Evolutionary conservation across 495 filamentous ascomycete species (phyloP).

Genomic region (Penicillium robsamsonii): DNA sequence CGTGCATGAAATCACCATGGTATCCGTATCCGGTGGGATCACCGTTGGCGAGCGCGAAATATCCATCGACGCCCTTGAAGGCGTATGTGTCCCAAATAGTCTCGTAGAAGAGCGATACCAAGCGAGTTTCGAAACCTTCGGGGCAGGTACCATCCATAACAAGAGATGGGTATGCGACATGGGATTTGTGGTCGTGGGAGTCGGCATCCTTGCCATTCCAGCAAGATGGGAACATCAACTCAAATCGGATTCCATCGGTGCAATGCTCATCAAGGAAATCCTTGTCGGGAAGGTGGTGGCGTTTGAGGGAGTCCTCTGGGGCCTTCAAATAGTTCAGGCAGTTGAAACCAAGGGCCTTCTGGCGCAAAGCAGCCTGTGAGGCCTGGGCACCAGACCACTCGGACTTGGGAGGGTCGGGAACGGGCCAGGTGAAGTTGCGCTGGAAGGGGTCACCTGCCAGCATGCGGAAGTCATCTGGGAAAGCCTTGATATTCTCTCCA

Average conservation of each 20-base stretch:
- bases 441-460: constrained; percentile 68
- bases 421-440: constrained; percentile 69
- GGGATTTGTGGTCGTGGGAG: constrained; percentile 60
- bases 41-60: constrained; percentile 80
- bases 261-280: constrained; percentile 73
- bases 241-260: constrained; percentile 70
- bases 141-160: constrained; percentile 80
- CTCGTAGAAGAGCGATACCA: constrained; percentile 80
- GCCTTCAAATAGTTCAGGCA: constrained; percentile 69
- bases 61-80: constrained; percentile 63
- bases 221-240: constrained; percentile 89
- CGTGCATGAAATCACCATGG: constrained; percentile 83
- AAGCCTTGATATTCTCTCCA: constrained; percentile 64
- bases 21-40: constrained; percentile 80
- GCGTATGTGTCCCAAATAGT: constrained; percentile 78
- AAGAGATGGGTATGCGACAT: constrained; percentile 73
- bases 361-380: constrained; percentile 64
- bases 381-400: constrained; percentile 59
- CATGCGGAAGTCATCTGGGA: constrained; percentile 81
- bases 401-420: constrained; percentile 72
- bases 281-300: constrained; percentile 80
- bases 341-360: constrained; percentile 89
- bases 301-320: constrained; percentile 69
- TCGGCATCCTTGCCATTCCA: constrained; percentile 75
- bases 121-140: constrained; percentile 61